phyloP scores from a whole-genome alignment of 371 early-diverging fungal species.

The Rhizopus delemar region DNA sequence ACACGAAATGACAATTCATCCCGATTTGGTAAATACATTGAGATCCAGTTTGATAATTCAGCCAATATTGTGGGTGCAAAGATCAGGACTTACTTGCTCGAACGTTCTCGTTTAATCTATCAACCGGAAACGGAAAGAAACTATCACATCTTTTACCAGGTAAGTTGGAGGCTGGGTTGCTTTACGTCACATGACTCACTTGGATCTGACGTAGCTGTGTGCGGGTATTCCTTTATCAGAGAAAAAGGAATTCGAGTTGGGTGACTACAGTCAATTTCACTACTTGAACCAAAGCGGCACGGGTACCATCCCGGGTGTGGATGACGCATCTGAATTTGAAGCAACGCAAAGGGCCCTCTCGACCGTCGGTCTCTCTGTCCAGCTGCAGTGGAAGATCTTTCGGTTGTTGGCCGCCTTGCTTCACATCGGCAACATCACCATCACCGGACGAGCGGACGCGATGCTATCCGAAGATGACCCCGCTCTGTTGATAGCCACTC shows the following conservation, averaged over 20 bases:
- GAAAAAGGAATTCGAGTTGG: conserved; percentile 77
- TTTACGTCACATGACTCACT: too few relatives aligned
- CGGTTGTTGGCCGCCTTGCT: conserved; percentile 83
- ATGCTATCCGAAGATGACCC: conserved; percentile 77
- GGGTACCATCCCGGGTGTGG: conserved; percentile 81
- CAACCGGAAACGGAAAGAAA: conserved; percentile 94
- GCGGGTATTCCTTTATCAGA: conserved; percentile 85
- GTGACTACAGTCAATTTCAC: conserved; percentile 68
- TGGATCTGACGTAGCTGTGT: conserved; percentile 63
- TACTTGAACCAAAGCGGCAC: conserved; percentile 88
- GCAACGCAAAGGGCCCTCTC: conserved; percentile 84
- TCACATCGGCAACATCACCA: conserved; percentile 89
- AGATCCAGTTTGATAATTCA: conserved; percentile 80
- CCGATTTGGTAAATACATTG: conserved; percentile 98
- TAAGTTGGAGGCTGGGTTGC: conserved; percentile 10
- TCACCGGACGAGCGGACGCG: conserved; percentile 71
- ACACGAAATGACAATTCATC: conserved; percentile 97
- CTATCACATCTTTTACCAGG: conserved; percentile 99
- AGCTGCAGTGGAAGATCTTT: conserved; percentile 90
- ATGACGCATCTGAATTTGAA: conserved; percentile 90
- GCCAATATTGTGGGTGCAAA: conserved; percentile 91
- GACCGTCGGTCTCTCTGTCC: conserved; percentile 80
- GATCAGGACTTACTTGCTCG: conserved; percentile 96
- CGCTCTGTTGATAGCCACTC: conserved; percentile 65
- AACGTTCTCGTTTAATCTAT: conserved; percentile 93